Base-by-base conservation (phyloP, 805 yeast species). In the Pichia thaimueangensis region DNA sequence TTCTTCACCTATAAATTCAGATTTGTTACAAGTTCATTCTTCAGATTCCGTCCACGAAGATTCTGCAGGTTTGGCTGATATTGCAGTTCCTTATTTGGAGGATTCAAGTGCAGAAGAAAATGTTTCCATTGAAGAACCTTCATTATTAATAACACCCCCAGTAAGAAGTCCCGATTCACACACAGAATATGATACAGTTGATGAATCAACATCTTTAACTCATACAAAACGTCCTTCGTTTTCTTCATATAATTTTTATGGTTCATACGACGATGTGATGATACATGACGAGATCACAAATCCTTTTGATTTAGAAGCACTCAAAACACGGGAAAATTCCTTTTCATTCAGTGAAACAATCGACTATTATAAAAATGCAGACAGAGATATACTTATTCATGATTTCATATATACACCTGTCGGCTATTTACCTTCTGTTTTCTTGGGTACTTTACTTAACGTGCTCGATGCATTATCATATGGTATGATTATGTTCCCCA, bases 401-500 rank as follows among this genome's bases (percentile, higher is more conserved):
- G 55, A 60, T 35, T 54, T 59, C 28, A 6, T 65, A 12, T 42
- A 60, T 1, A 64, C 60, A 45, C 80, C 82, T 1, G 47, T 71
- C 3, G 49, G 63, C 10, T 78, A 72, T 53, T 40, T 78, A 3
- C 97, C 98, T 0, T 82, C 95, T 0, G 96, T 89, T 4, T 73
- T 88, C 30, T 64, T 93, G 32, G 98, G 98, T 1, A 68, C 87
- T 0, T 64, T 93, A 35, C 68, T 93, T 34, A 93, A 93, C 58
- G 82, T 93, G 35, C 71, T 93, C 37, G 98, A 93, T 61, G 98
- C 95, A 0, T 70, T 93, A 37, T 86, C 96, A 0, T 93, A 93
- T 60, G 98, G 98, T 37, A 89, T 93, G 97, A 93, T 93, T 58
- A 78, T 93, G 69, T 93, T 93, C 65, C 98, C 98, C 0, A 73